A percentile compares a stretch with the other conserved stretches of the same genome.
Conservation (phyloP, 2,329 filamentous ascomycete genomes). For the Paraphoma chrysanthemicola region DNA sequence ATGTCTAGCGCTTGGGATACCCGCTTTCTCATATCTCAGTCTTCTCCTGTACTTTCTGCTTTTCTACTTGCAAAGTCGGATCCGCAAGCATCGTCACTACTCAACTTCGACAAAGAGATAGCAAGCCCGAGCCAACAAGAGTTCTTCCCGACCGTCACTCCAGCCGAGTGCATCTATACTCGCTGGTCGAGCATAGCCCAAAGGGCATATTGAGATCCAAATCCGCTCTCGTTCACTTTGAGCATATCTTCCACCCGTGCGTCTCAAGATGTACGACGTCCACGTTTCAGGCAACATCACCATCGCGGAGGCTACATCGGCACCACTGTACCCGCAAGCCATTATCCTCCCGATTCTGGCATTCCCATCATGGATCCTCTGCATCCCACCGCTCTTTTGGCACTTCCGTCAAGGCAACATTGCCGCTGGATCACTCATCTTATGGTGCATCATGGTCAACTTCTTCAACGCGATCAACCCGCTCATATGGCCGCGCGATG, state of each 20-base stretch:
- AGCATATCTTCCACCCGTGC: not conserved
- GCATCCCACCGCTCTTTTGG: slow-evolving; percentile 65
- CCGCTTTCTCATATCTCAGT: not conserved
- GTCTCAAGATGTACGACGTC: not conserved
- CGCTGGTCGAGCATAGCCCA: slow-evolving; percentile 2
- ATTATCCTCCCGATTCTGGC: slow-evolving; percentile 58
- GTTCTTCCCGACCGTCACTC: not conserved
- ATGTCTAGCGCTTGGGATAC: not conserved
- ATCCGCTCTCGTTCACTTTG: not conserved
- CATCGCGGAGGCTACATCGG: not conserved
- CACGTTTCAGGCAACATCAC: too few relatives aligned
- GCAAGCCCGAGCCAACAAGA: not conserved
- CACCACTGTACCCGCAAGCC: slow-evolving; percentile 41
- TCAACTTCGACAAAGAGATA: not conserved
- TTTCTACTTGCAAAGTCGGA: not conserved
- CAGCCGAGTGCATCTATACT: not conserved
- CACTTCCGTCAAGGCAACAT: slow-evolving; percentile 68
- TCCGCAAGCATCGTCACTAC: not conserved
- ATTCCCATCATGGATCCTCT: slow-evolving; percentile 59
- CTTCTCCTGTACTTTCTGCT: slow-evolving; percentile 1
- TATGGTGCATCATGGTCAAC: slow-evolving; percentile 64
- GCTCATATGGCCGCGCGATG: slow-evolving; percentile 68
- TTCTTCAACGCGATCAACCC: slow-evolving; percentile 67
- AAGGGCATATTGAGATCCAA: not conserved
- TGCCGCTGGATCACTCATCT: slow-evolving; percentile 63